Evolutionary conservation across 805 yeast genomes (phyloP).

Genomic region (Myxozyma melibiosi): DNA sequence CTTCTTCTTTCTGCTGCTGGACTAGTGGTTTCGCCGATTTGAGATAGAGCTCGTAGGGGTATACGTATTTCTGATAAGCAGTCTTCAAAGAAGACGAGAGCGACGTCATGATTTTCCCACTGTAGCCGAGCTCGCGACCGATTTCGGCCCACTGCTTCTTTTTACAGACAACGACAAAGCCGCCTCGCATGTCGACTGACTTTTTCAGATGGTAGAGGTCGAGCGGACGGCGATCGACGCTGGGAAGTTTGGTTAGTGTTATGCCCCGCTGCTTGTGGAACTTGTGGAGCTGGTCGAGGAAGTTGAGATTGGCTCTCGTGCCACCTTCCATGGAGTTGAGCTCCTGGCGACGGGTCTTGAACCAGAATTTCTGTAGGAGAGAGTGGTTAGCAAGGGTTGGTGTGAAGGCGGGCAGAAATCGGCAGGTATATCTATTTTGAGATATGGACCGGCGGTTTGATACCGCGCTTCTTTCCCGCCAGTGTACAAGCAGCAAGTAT

Average conservation of each 20-base stretch:
- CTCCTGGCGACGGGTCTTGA: constrained; percentile 42
- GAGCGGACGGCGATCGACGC: constrained; percentile 36
- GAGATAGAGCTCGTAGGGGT: constrained; percentile 40
- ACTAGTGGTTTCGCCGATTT: constrained; percentile 32
- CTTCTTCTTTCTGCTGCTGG: constrained; percentile 28
- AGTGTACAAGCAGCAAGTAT: too few species aligned
- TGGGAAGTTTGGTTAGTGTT: constrained; percentile 35
- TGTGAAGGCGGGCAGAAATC: too few species aligned
- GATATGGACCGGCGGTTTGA: too few species aligned
- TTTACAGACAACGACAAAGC: constrained; percentile 36
- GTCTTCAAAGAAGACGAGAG: constrained; percentile 66
- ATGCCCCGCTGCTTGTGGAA: constrained; percentile 40
- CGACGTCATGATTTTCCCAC: constrained; percentile 71
- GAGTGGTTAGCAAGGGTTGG: not conserved
- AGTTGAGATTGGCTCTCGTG: constrained; percentile 41
- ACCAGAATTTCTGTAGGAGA: constrained; percentile 36
- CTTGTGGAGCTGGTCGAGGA: constrained; percentile 41
- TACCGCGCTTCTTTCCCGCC: too few species aligned
- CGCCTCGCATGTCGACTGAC: constrained; percentile 38
- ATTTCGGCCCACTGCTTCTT: constrained; percentile 71
- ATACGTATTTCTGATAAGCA: constrained; percentile 42
- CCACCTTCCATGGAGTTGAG: constrained; percentile 43
- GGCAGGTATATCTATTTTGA: too few species aligned
- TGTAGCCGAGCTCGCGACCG: constrained; percentile 77
- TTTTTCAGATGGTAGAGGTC: constrained; percentile 41